A percentile compares a stretch with the other conserved stretches of the same genome.
These are phyloP conservation scores for Globisporangium polare DNA, from an alignment of 352 stramenopile species.

Conservation along the genomic window DNA sequence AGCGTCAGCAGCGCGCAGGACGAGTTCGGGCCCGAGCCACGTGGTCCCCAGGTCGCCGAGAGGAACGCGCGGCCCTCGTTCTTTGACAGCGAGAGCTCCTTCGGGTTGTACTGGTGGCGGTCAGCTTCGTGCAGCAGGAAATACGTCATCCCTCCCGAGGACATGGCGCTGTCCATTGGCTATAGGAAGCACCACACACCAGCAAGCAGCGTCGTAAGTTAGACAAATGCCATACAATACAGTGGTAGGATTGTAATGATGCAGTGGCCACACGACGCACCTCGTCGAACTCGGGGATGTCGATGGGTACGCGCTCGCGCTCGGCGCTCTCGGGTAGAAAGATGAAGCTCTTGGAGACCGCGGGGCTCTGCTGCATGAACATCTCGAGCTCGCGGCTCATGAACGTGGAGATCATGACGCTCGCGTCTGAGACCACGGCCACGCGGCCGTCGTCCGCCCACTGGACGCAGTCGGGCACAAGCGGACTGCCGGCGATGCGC, in stretches of 20 bases:
- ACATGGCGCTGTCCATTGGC: conserved; percentile 24
- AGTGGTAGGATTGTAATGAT: neutral
- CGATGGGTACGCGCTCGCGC: conserved; percentile 47
- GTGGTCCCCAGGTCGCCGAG: conserved; percentile 60
- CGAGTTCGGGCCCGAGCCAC: conserved; percentile 64
- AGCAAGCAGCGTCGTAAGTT: neutral
- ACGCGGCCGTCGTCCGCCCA: conserved; percentile 77
- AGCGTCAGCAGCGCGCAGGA: conserved; percentile 69
- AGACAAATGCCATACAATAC: neutral
- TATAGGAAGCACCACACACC: neutral
- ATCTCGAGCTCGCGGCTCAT: conserved; percentile 75
- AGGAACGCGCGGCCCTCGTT: conserved; percentile 59
- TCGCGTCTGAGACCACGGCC: conserved; percentile 67
- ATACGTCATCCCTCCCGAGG: conserved; percentile 41
- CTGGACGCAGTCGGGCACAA: conserved; percentile 55
- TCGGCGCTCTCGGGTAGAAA: conserved; percentile 42
- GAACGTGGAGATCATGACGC: conserved; percentile 77
- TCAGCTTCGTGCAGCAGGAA: conserved; percentile 65
- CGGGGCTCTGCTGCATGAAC: conserved; percentile 71
- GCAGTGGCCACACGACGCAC: neutral
- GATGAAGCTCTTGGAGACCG: conserved; percentile 82
- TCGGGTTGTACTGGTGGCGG: conserved; percentile 74
- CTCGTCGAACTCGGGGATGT: conserved; percentile 44
- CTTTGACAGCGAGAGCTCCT: conserved; percentile 80
- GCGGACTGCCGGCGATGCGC: conserved; percentile 67